phyloP scores from a whole-genome alignment of 495 filamentous ascomycete genomes.

The Astrothelium subdiscretum region DNA sequence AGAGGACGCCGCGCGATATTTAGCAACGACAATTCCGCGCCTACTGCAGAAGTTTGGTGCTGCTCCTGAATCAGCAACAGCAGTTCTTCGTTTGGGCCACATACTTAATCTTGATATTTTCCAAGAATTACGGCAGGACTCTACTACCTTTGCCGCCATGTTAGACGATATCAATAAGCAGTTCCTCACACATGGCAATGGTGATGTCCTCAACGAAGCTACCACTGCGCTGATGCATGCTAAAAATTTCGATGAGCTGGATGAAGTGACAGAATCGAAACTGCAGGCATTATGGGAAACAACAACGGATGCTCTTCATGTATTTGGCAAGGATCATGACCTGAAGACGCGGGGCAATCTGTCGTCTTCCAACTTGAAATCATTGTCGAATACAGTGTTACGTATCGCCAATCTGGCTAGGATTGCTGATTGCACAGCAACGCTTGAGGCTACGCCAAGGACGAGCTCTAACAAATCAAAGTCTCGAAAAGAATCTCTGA shows the following conservation, averaged over 20 bases:
- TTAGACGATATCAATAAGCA: conserved; percentile 90
- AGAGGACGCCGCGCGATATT: conserved; percentile 59
- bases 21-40: conserved; percentile 68
- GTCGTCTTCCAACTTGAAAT: conserved; percentile 46
- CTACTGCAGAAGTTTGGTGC: conserved; percentile 87
- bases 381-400: conserved; percentile 66
- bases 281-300: conserved; percentile 77
- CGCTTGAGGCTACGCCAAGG: conserved; percentile 49
- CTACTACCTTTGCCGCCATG: conserved; percentile 65
- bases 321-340: conserved; percentile 55
- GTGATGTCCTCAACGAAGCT: conserved; percentile 74
- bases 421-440: conserved; percentile 61
- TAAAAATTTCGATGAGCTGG: conserved; percentile 70
- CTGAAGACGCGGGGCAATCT: conserved; percentile 52
- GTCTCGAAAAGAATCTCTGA: conserved; percentile 30
- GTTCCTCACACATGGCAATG: conserved; percentile 80
- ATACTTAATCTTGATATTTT: conserved; percentile 79
- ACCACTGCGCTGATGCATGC: conserved; percentile 74
- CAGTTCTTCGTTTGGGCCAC: conserved; percentile 78
- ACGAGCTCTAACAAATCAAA: conserved; percentile 23
- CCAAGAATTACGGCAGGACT: conserved; percentile 77
- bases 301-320: conserved; percentile 54
- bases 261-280: conserved; percentile 71
- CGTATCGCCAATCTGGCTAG: conserved; percentile 74
- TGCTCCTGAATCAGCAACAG: conserved; percentile 70